Conservation (phyloP, 2,329 filamentous ascomycete genomes). For the Botryotinia calthae region DNA sequence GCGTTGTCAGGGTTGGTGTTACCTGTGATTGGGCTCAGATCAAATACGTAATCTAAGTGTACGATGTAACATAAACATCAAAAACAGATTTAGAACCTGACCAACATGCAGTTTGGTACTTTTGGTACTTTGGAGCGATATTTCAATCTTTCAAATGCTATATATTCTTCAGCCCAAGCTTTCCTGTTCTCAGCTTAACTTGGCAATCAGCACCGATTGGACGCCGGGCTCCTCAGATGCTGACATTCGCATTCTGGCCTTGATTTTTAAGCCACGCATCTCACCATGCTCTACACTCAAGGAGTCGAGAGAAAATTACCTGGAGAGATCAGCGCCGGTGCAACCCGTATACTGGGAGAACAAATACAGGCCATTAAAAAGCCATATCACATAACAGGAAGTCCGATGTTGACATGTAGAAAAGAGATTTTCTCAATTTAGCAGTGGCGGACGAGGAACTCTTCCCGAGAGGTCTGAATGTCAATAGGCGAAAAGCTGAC, state of each 20-base stretch:
- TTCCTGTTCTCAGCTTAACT: slow-evolving; percentile 7
- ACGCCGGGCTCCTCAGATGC: neutral
- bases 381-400: neutral
- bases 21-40: neutral
- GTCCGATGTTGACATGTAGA: neutral
- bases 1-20: neutral
- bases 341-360: neutral
- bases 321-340: neutral
- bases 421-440: neutral
- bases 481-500: neutral
- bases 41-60: neutral
- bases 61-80: neutral
- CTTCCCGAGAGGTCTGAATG: neutral
- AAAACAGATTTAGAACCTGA: neutral
- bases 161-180: neutral
- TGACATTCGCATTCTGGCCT: neutral
- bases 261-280: neutral
- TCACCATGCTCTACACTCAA: neutral
- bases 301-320: neutral
- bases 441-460: neutral
- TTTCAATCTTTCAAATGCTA: neutral
- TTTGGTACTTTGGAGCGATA: neutral
- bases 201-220: slow-evolving; percentile 8
- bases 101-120: neutral
- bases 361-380: neutral